Base-by-base conservation (phyloP, 805 yeast species). In the Yamadazyma sp. region DNA sequence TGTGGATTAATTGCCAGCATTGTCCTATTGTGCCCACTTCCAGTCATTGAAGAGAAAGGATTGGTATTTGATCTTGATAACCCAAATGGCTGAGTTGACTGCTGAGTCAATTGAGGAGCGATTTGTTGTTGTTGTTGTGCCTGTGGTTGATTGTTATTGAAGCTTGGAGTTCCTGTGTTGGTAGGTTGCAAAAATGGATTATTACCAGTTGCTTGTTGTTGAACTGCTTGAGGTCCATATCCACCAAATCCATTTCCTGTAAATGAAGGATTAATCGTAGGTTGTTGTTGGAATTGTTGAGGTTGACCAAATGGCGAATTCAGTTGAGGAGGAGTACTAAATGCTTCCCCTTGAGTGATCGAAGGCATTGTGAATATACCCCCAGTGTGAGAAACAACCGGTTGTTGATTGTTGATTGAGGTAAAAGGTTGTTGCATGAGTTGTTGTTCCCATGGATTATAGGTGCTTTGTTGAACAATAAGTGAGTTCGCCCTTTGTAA, bases 161-260 rank as follows among this genome's bases (percentile, higher is more conserved):
- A n/a, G 16, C 12, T 8, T 15, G 10, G 38, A 27, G 23, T 27
- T 31, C 21, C 23, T 5, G 29, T 28, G 55, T 13, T 18, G 15
- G 12, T 10, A 8, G 30, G 30, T 38, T 45, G 53, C 21, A 44
- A 14, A 27, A 53, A 51, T 5, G 58, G 56, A 42, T 52, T 50
- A 15, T 42, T 29, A 7, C 54, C 50, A 23, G 56, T 39, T 28
- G 32, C 44, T 34, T 56, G 59, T 19, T 42, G 50, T 30, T 53
- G 58, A 17, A 42, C 48, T n/a, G 36, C 32, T 36, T 52, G 68
- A 7, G 53, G 55, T 5, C 59, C 63, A 47, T 68, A 73, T 1
- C 78, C 79, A 9, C 82, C 82, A 54, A 78, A 77, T 0, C 83
- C 84, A 23, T 70, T 70, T 10, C 82, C 82, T 5, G 82, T 76